Base-by-base conservation (phyloP, 2,329 filamentous ascomycete genomes). In the Colletotrichum magnum region DNA sequence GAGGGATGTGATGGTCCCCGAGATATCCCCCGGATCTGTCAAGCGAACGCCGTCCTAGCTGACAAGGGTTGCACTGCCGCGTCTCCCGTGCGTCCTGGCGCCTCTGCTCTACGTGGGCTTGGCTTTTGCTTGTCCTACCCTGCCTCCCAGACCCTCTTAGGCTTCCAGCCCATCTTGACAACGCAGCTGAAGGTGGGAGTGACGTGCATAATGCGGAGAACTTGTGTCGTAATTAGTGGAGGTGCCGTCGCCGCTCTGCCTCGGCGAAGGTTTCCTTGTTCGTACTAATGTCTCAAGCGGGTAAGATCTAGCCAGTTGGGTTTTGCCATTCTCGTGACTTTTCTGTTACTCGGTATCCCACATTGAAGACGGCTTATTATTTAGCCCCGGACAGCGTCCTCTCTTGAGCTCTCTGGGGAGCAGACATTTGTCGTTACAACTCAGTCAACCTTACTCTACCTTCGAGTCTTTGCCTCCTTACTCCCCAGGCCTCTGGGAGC, bases 241-340 rank as follows among this genome's bases (percentile, higher is more conserved):
- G 36, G 50, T 16, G 26, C 12, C 18, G 21, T 13, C 32, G 32
- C 32, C 32, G 32, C 32, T 9, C 48, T 7, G 2, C 45, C 18
- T 24, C 56, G 64, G 64, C 21, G 58, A 56, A 32, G 18, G 16
- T 60, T 65, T 65, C 63, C 63, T 60, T 41, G 45, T 58, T 59
- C 18, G 47, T 24, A 59, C 45, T 43, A 18, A n/a, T 45, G 39
- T 43, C 26, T 28, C 13, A 47, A 54, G 45, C 58, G 32, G 62
- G 28, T 18, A 18, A 21, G 24, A 47, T 24, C 39, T 36, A 18
- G 58, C 58, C 47, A 39, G 18, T 16, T 16, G 21, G 36, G 9
- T 24, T 24, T 47, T 48, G 26, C 41, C 48, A 54, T 60, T 65
- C 63, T 67, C 64, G 64, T 67, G 64, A 67, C 51, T 62, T 28